Conservation (phyloP, 371 early-diverging fungal species). For the Mucor irregularis region DNA sequence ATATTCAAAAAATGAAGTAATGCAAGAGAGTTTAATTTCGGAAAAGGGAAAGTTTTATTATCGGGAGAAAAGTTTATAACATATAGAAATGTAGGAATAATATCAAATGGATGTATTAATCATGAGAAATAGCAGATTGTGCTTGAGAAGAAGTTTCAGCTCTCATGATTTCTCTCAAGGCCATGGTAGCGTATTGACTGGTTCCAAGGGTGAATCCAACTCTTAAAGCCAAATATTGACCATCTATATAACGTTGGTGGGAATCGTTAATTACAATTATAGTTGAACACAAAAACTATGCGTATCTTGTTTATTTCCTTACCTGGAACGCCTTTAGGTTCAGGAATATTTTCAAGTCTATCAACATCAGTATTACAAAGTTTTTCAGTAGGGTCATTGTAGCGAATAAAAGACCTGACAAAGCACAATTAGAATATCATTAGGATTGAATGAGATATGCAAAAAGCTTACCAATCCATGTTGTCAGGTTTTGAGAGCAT, state of each 20-base stretch:
- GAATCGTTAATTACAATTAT: slow-evolving; percentile 1
- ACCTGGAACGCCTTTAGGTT: slow-evolving; percentile 39
- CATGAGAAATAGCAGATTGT: slow-evolving; percentile 31
- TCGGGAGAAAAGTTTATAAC: not conserved
- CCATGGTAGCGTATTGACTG: slow-evolving; percentile 97
- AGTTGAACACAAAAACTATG: not conserved
- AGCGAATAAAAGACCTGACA: slow-evolving; percentile 47
- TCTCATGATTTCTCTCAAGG: slow-evolving; percentile 89
- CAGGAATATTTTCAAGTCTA: slow-evolving; percentile 49
- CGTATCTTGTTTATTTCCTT: not conserved
- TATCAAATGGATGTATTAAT: slow-evolving; percentile 1
- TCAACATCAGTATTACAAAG: slow-evolving; percentile 77
- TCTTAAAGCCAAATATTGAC: slow-evolving; percentile 72
- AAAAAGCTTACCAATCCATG: slow-evolving; percentile 42
- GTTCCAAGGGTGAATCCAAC: slow-evolving; percentile 77
- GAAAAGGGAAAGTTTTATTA: not conserved
- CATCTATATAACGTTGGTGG: slow-evolving; percentile 38
- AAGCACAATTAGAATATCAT: slow-evolving; percentile 1
- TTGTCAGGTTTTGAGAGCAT: slow-evolving; percentile 55
- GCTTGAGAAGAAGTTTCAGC: slow-evolving; percentile 66
- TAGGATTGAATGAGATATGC: not conserved
- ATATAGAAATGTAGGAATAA: not conserved
- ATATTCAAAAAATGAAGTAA: too few species aligned
- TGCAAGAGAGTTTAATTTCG: too few species aligned
- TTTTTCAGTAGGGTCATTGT: slow-evolving; percentile 64